These are phyloP conservation scores for Alnus rubra DNA, from an alignment of 306 rosid species.

Conservation along the genomic window DNA sequence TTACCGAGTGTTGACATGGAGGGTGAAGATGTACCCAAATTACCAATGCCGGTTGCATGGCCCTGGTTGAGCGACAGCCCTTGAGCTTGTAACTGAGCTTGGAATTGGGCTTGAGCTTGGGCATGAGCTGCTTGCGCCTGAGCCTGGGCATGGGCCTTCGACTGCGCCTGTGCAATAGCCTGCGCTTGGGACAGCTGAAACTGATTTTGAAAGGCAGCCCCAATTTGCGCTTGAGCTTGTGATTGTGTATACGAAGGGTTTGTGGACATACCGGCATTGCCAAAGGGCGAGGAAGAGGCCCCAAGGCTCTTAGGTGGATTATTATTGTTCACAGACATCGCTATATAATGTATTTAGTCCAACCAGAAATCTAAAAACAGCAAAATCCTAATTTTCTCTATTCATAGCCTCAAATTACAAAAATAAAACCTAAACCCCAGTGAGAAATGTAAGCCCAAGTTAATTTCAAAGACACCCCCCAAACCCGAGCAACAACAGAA, in stretches of 20 bases:
- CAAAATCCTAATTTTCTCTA: slow-evolving; percentile 33
- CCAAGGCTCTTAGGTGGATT: slow-evolving; percentile 82
- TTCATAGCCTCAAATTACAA: slow-evolving; percentile 10
- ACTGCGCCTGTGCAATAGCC: slow-evolving; percentile 91
- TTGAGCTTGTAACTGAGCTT: slow-evolving; percentile 96
- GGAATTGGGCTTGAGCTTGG: slow-evolving; percentile 83
- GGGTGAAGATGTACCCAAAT: slow-evolving; percentile 58
- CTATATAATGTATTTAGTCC: slow-evolving; percentile 45
- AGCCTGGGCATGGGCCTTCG: slow-evolving; percentile 76
- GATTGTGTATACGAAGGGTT: slow-evolving; percentile 71
- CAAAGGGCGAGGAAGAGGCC: slow-evolving; percentile 75
- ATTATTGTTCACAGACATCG: slow-evolving; percentile 88
- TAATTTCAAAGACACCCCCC: slow-evolving; percentile 1
- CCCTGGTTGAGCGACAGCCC: slow-evolving; percentile 67
- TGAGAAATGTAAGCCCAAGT: not conserved
- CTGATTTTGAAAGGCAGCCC: slow-evolving; percentile 73
- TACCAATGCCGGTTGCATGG: slow-evolving; percentile 61
- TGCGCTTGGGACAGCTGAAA: slow-evolving; percentile 87
- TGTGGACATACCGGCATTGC: slow-evolving; percentile 64
- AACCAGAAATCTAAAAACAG: slow-evolving; percentile 31
- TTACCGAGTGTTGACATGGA: slow-evolving; percentile 50
- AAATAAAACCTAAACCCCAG: not conserved
- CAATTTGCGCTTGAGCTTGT: slow-evolving; percentile 69
- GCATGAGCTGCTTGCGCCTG: slow-evolving; percentile 79
- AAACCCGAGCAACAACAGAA: slow-evolving; percentile 22